A percentile compares a stretch with the other conserved stretches of the same genome.
These are phyloP conservation scores for Anethum foeniculum DNA, from an alignment of 140 eudicot genomes.

Conservation along the genomic window DNA sequence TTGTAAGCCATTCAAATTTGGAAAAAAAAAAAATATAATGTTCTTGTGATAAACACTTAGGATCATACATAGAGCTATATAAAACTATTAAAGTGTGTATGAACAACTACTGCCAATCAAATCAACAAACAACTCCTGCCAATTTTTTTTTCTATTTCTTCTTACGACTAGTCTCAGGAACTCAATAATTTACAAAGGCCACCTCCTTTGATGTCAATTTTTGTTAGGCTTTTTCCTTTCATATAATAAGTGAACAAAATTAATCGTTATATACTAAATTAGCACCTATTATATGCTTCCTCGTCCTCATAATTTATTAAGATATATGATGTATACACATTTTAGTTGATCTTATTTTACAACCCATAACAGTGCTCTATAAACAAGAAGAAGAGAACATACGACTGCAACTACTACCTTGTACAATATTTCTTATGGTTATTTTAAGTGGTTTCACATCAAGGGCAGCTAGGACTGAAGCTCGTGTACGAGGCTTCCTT, in stretches of 20 bases:
- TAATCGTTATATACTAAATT: neutral
- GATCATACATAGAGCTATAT: neutral
- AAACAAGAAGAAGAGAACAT: no score
- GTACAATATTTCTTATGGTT: no score
- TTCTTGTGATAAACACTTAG: neutral
- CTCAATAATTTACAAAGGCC: neutral
- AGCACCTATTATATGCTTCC: neutral
- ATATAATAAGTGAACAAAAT: neutral
- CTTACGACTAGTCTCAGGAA: neutral
- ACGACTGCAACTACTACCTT: no score
- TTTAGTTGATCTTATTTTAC: no score
- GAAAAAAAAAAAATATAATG: neutral
- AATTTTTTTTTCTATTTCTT: neutral
- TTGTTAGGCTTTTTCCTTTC: neutral
- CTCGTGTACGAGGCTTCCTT: no score
- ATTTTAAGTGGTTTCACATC: no score
- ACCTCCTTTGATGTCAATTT: neutral
- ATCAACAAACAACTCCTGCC: neutral
- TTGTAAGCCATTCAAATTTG: conserved; percentile 9
- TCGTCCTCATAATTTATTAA: neutral
- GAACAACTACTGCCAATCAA: neutral
- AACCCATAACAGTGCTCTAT: neutral
- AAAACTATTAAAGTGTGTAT: neutral
- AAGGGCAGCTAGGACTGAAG: no score
- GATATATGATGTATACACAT: no score